phyloP scores from a whole-genome alignment of 2,329 filamentous ascomycete species.

The Exophiala oligosperma region DNA sequence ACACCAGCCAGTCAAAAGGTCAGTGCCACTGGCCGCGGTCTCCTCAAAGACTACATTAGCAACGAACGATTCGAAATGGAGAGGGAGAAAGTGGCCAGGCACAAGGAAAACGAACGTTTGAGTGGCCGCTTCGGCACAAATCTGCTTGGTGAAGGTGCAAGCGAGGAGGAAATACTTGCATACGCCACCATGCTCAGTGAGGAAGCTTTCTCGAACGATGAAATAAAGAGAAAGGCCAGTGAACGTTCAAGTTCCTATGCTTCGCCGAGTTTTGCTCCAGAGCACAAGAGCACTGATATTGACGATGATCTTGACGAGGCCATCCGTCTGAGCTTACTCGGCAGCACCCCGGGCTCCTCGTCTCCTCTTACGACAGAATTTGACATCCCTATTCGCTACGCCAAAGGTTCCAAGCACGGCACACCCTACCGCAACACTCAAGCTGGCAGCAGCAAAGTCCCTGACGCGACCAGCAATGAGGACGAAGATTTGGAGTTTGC shows the following conservation, averaged over 20 bases:
- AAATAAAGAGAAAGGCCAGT: conserved; percentile 46
- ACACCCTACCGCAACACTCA: conserved; percentile 22
- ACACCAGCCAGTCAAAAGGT: conserved; percentile 56
- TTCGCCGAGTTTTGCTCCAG: conserved; percentile 8
- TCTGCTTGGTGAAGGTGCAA: conserved; percentile 58
- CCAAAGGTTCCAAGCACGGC: conserved; percentile 31
- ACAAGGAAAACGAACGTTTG: conserved; percentile 68
- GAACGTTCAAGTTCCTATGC: conserved; percentile 37
- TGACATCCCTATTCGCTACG: conserved; percentile 39
- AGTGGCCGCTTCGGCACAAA: conserved; percentile 82
- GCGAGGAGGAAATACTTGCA: conserved; percentile 62
- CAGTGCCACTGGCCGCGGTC: conserved; percentile 63
- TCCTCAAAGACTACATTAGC: conserved; percentile 77
- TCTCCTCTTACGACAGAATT: conserved; percentile 22
- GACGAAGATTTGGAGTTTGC: conserved; percentile 61
- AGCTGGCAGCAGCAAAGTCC: conserved; percentile 39
- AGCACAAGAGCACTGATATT: conserved; percentile 35
- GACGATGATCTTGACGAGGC: conserved; percentile 64
- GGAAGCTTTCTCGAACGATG: conserved; percentile 55
- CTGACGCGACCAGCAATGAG: conserved; percentile 43
- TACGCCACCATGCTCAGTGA: conserved; percentile 64
- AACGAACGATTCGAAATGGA: conserved; percentile 82
- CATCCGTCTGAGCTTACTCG: conserved; percentile 54
- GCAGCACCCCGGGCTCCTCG: conserved; percentile 30
- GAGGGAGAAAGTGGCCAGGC: conserved; percentile 66